These are phyloP conservation scores for Aureobasidium sp. DNA, from an alignment of 2,329 filamentous ascomycete species.

Conservation along the genomic window DNA sequence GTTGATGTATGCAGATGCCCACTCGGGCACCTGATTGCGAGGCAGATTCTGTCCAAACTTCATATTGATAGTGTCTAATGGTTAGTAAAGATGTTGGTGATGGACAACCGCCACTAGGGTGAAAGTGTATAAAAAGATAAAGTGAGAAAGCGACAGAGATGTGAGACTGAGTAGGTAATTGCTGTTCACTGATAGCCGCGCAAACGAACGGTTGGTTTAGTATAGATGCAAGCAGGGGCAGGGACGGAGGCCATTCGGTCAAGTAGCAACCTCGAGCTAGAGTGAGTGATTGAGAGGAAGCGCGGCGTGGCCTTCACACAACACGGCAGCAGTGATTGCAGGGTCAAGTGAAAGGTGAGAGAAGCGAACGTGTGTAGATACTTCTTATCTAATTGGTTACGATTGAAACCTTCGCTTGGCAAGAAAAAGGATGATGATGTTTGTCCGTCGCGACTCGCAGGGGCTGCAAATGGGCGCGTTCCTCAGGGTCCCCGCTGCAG, in stretches of 20 bases:
- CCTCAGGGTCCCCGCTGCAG: neutral
- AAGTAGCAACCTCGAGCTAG: neutral
- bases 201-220: conserved; percentile 12
- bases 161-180: too few relatives aligned
- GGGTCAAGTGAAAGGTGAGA: conserved; percentile 1
- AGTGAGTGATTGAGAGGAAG: neutral
- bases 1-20: conserved; percentile 76
- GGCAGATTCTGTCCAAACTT: conserved; percentile 52
- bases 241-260: conserved; percentile 6
- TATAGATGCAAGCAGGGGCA: conserved; percentile 2
- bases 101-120: neutral
- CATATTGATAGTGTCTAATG: conserved; percentile 22
- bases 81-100: neutral
- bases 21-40: conserved; percentile 79
- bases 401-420: neutral
- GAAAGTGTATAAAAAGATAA: neutral
- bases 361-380: conserved; percentile 2
- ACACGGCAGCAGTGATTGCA: neutral
- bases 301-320: neutral
- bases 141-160: too few relatives aligned
- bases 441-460: conserved; percentile 4
- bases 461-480: conserved; percentile 2
- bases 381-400: neutral
- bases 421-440: conserved; percentile 4
- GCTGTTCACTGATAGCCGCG: conserved; percentile 6